phyloP scores from a whole-genome alignment of 371 early-diverging fungal species.

The Basidiobolus meristosporus region DNA sequence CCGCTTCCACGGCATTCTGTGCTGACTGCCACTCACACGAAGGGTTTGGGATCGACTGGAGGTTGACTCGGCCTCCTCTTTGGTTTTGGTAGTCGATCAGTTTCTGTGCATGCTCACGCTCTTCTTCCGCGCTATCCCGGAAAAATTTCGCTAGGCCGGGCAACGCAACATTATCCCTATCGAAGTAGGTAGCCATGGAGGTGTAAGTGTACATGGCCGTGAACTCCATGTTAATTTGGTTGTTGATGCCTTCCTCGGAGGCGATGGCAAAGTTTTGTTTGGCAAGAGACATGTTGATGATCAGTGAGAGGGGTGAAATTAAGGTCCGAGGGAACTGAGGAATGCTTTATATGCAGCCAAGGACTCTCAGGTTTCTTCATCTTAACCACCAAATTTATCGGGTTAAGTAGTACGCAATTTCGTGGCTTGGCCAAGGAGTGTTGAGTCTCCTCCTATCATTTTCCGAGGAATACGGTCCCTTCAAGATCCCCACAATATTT shows the following conservation, averaged over 20 bases:
- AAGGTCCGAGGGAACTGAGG: too few relatives aligned
- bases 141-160: constrained; percentile 43
- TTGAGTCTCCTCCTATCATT: too few relatives aligned
- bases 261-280: constrained; percentile 42
- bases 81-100: constrained; percentile 35
- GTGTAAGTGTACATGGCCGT: constrained; percentile 35
- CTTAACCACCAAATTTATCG: too few relatives aligned
- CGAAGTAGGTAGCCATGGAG: constrained; percentile 33
- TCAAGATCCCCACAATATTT: too few relatives aligned
- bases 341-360: too few relatives aligned
- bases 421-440: too few relatives aligned
- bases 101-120: constrained; percentile 31
- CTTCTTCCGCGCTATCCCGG: constrained; percentile 25
- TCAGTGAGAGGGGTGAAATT: too few relatives aligned
- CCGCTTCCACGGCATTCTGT: constrained; percentile 37
- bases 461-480: too few relatives aligned
- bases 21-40: constrained; percentile 40
- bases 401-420: too few relatives aligned
- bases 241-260: constrained; percentile 42
- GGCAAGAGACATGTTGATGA: constrained; percentile 26
- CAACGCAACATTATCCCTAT: constrained; percentile 23
- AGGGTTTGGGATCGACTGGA: constrained; percentile 15
- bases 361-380: too few relatives aligned
- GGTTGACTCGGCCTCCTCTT: constrained; percentile 29
- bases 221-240: constrained; percentile 36